Conservation (phyloP, 2,329 filamentous ascomycete genomes). For the Colletotrichum zoysiae region DNA sequence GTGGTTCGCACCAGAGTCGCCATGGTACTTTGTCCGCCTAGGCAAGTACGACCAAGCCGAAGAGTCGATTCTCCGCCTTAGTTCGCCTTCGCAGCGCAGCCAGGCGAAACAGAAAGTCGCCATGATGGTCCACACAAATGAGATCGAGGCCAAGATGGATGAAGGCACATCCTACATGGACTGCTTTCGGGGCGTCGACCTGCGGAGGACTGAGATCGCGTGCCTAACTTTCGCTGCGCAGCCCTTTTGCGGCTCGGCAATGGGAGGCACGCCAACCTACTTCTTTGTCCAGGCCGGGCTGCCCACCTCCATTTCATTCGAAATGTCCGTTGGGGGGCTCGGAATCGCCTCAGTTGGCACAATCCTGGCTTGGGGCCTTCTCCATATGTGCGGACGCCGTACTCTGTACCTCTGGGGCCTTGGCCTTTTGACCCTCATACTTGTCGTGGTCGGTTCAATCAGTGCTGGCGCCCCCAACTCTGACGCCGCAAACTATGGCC, state of each 20-base stretch:
- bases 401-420: too few relatives aligned
- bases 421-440: too few relatives aligned
- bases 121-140: constrained; percentile 43
- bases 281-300: constrained; percentile 46
- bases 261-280: constrained; percentile 49
- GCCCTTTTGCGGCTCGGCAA: constrained; percentile 48
- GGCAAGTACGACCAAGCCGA: constrained; percentile 19
- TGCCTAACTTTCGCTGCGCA: constrained; percentile 51
- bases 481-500: too few relatives aligned
- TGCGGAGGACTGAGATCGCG: constrained; percentile 55
- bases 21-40: constrained; percentile 23
- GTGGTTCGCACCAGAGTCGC: constrained; percentile 33
- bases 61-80: constrained; percentile 18
- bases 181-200: constrained; percentile 58
- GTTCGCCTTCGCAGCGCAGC: constrained; percentile 1
- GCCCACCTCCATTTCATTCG: too few relatives aligned
- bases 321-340: too few relatives aligned
- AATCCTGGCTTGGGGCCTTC: too few relatives aligned
- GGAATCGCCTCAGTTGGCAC: too few relatives aligned
- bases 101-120: constrained; percentile 36
- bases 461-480: too few relatives aligned
- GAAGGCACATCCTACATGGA: constrained; percentile 56
- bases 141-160: constrained; percentile 46
- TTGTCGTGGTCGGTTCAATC: too few relatives aligned
- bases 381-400: too few relatives aligned